phyloP scores from a whole-genome alignment of 1,284 basidiomycete species.

The Takashimella tepidaria region DNA sequence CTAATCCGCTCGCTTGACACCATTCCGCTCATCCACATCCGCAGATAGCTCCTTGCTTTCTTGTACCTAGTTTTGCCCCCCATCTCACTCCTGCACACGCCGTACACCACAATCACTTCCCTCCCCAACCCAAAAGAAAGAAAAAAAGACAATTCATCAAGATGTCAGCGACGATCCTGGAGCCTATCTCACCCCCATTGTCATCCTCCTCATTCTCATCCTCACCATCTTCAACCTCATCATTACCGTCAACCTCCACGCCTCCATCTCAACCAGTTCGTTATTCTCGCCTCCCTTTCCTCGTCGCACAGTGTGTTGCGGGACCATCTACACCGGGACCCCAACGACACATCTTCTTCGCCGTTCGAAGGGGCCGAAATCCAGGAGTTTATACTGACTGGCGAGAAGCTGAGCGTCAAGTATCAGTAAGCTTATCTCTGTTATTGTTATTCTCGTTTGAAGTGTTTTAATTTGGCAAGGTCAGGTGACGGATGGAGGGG shows the following conservation, averaged over 20 bases:
- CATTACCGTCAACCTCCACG: neutral
- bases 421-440: slow-evolving; percentile 22
- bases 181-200: neutral
- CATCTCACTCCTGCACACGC: too few species aligned
- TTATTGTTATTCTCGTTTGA: slow-evolving; percentile 4
- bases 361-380: slow-evolving; percentile 22
- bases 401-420: slow-evolving; percentile 24
- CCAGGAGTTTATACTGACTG: slow-evolving; percentile 27
- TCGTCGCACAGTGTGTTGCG: slow-evolving; percentile 10
- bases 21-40: too few species aligned
- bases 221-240: neutral
- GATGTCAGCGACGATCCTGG: neutral
- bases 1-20: too few species aligned
- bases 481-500: too few species aligned
- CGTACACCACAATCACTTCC: too few species aligned
- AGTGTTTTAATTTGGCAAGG: too few species aligned
- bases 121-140: too few species aligned
- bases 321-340: slow-evolving; percentile 12
- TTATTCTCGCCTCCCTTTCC: slow-evolving; percentile 14
- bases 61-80: too few species aligned
- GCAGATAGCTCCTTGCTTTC: too few species aligned
- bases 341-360: slow-evolving; percentile 26
- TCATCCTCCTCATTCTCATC: neutral
- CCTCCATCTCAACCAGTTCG: neutral
- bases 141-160: neutral